phyloP scores from a whole-genome alignment of 2,329 filamentous ascomycete species.

The Didymellaceae sp. region DNA sequence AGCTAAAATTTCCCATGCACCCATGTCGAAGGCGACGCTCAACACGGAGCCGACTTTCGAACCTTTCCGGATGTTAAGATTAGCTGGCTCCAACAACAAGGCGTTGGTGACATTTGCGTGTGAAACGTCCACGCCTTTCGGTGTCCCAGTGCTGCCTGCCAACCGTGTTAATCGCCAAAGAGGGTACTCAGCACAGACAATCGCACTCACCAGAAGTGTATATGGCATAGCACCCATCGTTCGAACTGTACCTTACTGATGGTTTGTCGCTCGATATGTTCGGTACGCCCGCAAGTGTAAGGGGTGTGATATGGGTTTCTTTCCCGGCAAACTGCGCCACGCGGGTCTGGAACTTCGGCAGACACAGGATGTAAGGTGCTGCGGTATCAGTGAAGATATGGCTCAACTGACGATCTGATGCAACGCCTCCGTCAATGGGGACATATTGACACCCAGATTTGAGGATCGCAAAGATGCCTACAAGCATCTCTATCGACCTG shows the following conservation, averaged over 20 bases:
- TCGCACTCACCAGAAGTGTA: constrained; percentile 57
- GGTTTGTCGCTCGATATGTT: constrained; percentile 29
- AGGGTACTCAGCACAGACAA: not conserved
- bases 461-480: constrained; percentile 63
- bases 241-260: constrained; percentile 18
- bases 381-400: constrained; percentile 59
- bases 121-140: constrained; percentile 65
- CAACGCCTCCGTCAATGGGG: constrained; percentile 62
- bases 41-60: constrained; percentile 63
- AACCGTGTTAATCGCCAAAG: constrained; percentile 5
- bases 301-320: constrained; percentile 22
- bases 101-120: constrained; percentile 64
- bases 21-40: constrained; percentile 68
- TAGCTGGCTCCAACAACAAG: constrained; percentile 59
- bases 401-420: constrained; percentile 46
- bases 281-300: constrained; percentile 23
- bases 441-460: constrained; percentile 66
- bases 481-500: constrained; percentile 63
- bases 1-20: constrained; percentile 67
- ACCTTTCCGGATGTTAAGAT: constrained; percentile 58
- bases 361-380: constrained; percentile 56
- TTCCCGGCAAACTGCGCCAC: constrained; percentile 26
- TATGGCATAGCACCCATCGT: constrained; percentile 50
- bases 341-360: constrained; percentile 45
- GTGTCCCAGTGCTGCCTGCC: constrained; percentile 59